Conservation (phyloP, 495 filamentous ascomycete species). For the Xylaria sp. region DNA sequence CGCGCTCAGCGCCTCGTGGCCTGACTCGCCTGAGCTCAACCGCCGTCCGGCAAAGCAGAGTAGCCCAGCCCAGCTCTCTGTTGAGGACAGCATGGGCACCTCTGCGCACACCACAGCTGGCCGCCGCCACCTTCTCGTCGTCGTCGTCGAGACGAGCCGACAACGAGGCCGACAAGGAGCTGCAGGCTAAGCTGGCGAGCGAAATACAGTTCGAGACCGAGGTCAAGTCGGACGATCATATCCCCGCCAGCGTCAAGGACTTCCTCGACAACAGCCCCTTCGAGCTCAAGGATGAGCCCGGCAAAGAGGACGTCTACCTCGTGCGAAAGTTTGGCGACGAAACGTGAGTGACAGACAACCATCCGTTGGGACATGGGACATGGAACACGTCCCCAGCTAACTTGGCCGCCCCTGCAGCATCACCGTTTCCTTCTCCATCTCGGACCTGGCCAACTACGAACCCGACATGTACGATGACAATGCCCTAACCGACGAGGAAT, state of each 20-base stretch:
- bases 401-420: conserved; percentile 66
- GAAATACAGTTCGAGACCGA: conserved; percentile 73
- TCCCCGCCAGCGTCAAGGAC: conserved; percentile 70
- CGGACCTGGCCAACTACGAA: conserved; percentile 80
- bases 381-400: conserved; percentile 23
- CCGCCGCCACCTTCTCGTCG: conserved; percentile 77
- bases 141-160: conserved; percentile 59
- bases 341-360: conserved; percentile 63
- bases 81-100: conserved; percentile 42
- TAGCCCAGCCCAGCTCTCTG: conserved; percentile 42
- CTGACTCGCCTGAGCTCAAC: conserved; percentile 66
- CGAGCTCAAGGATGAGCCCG: conserved; percentile 77
- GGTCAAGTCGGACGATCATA: conserved; percentile 63
- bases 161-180: conserved; percentile 70
- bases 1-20: conserved; percentile 74
- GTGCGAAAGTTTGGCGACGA: conserved; percentile 86
- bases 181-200: conserved; percentile 77
- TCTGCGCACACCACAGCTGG: conserved; percentile 58
- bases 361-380: background rate
- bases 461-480: conserved; percentile 57
- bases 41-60: conserved; percentile 56
- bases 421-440: conserved; percentile 89
- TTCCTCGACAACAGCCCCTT: conserved; percentile 75
- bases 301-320: conserved; percentile 86
- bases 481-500: conserved; percentile 65